Base-by-base conservation (phyloP, 169 alveolate genomes). In the Eimeria sp. region DNA sequence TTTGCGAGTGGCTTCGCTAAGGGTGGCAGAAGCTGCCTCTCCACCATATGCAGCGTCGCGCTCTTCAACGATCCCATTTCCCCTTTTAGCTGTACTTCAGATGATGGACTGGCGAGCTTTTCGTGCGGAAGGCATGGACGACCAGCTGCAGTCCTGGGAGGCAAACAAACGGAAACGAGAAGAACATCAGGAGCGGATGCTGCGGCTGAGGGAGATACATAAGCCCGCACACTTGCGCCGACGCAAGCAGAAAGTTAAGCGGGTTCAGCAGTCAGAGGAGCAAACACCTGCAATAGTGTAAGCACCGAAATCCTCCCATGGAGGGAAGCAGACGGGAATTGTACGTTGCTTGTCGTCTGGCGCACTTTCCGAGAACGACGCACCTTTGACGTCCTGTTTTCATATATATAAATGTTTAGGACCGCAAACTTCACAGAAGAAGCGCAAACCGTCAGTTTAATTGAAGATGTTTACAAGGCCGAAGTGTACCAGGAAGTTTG, bases 391-490 rank as follows among this genome's bases (percentile, higher is more conserved):
- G 4, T 13, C 27, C 49, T 82, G 14, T 25, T 25, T 4, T 27
- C 70, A 51, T 34, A 82, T 34, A 5, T 34, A 34, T 87, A 18
- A 30, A 43, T 63, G 30, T 57, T 78, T 70, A 94, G 96, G 89
- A 34, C 94, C 3, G 94, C 89, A 25, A 67, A 49, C 34, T 94
- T 94, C 70, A 83, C 96, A 54, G 94, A 94, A 43, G 82, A 65
- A 27, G 94, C 76, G 25, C 89, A 82, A 61, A 43, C 91, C 11
- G 73, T 70, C 40, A 84, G 93, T 34, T 78, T 94, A 4, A 49
- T 65, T 61, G 96, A 94, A 83, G 96, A 94, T 58, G 54, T 65
- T 45, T 83, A 94, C 80, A 94, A 94, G 58, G 94, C 96, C 22
- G 96, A 94, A 73, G 76, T 94, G 25, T 94, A 94, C 83, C 83